These are phyloP conservation scores for Leishmania lainsoni DNA, from an alignment of 208 protist species.

Conservation along the genomic window DNA sequence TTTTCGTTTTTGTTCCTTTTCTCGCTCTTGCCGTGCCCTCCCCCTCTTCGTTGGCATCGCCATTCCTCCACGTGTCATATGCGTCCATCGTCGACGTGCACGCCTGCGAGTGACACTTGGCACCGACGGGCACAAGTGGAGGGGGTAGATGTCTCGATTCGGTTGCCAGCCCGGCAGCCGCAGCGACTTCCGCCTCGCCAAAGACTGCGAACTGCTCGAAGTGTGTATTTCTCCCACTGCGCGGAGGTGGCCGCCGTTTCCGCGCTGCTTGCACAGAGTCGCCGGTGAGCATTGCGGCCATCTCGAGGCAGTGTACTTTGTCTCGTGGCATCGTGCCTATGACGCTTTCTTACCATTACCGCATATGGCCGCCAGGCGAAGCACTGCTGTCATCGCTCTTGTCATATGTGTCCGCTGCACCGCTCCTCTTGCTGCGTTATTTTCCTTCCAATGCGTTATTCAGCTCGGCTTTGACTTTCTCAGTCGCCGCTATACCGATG, in stretches of 20 bases:
- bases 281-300: neutral
- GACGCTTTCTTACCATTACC: neutral
- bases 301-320: neutral
- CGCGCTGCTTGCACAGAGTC: neutral
- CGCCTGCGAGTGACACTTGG: neutral
- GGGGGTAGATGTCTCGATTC: neutral
- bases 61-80: neutral
- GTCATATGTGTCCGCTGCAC: neutral
- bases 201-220: neutral
- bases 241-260: neutral
- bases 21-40: neutral
- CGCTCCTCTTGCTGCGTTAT: neutral
- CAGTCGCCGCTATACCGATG: slow-evolving; percentile 3
- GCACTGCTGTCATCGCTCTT: neutral
- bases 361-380: too few species aligned
- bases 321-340: neutral
- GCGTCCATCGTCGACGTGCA: neutral
- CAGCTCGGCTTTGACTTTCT: neutral
- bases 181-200: neutral
- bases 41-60: neutral
- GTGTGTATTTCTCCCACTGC: neutral
- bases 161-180: neutral
- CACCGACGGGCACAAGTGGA: neutral
- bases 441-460: neutral
- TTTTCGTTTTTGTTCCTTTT: neutral